Evolutionary conservation across 768 basidiomycete species (phyloP).

Genomic region (Tricholoma hemisulphureum): DNA sequence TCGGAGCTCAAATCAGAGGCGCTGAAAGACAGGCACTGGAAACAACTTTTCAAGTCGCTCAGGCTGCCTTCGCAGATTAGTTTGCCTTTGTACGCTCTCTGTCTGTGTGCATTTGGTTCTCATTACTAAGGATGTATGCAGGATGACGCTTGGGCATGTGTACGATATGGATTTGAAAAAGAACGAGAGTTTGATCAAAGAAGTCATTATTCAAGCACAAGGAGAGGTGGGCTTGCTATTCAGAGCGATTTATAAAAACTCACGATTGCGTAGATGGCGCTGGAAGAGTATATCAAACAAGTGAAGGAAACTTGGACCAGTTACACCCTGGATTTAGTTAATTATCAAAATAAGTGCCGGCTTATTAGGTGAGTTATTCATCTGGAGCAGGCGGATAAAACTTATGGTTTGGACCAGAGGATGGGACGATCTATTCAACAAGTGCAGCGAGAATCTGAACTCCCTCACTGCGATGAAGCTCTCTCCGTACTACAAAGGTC

Average conservation of each 20-base stretch:
- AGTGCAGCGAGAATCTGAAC: conserved; percentile 96
- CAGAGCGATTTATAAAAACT: conserved; percentile 21
- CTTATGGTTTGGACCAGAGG: conserved; percentile 50
- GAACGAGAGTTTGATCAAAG: conserved; percentile 89
- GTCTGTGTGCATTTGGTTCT: background rate
- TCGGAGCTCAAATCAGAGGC: conserved; percentile 96
- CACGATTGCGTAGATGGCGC: conserved; percentile 67
- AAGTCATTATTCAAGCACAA: conserved; percentile 94
- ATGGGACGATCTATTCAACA: conserved; percentile 96
- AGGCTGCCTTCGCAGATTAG: conserved; percentile 72
- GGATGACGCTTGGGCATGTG: conserved; percentile 94
- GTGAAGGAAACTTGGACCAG: conserved; percentile 97
- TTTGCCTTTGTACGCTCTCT: conserved; percentile 59
- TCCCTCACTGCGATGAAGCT: conserved; percentile 96
- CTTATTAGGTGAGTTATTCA: conserved; percentile 67
- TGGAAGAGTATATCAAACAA: conserved; percentile 93
- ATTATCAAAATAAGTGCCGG: conserved; percentile 98
- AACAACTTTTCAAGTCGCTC: conserved; percentile 90
- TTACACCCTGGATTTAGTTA: conserved; percentile 93
- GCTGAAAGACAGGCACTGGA: conserved; percentile 97
- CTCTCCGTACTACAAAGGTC: conserved; percentile 97
- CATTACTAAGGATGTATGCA: conserved; percentile 7
- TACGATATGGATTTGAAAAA: conserved; percentile 95
- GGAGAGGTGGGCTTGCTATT: conserved; percentile 67
- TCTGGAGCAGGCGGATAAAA: background rate